Evolutionary conservation across 225 moss, liverwort and hornwort species (phyloP).

Genomic region (Rhytidiadelphus loreus): DNA sequence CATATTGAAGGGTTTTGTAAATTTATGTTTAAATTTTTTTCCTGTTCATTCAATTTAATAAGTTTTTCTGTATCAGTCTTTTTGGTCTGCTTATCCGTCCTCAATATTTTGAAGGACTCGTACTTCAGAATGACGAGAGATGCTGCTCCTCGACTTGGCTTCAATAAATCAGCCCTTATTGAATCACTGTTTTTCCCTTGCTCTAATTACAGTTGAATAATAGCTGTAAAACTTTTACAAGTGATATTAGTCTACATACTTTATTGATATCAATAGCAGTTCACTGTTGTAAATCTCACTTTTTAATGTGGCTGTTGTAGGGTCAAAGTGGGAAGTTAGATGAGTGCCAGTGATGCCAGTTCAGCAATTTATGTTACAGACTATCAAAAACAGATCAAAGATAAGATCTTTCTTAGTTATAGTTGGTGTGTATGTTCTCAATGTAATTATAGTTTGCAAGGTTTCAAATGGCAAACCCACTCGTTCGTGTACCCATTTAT

Average conservation of each 20-base stretch:
- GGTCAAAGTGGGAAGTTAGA: constrained; percentile 89
- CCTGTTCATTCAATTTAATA: background rate
- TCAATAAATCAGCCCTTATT: constrained; percentile 73
- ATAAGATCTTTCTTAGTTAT: constrained; percentile 27
- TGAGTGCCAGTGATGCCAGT: constrained; percentile 81
- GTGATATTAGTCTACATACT: background rate
- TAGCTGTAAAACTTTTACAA: background rate
- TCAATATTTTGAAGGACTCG: constrained; percentile 48
- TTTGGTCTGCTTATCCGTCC: background rate
- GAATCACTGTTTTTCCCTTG: constrained; percentile 74
- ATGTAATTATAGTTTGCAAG: background rate
- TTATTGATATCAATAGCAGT: background rate
- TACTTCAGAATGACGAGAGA: constrained; percentile 96
- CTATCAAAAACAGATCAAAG: constrained; percentile 61
- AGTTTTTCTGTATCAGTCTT: background rate
- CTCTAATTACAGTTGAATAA: constrained; percentile 58
- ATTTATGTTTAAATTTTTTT: background rate
- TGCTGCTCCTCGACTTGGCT: constrained; percentile 78
- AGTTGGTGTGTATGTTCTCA: background rate
- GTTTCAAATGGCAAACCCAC: background rate
- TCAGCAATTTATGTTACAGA: constrained; percentile 94
- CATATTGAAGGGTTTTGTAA: background rate
- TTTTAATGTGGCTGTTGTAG: constrained; percentile 18
- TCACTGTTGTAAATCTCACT: background rate
- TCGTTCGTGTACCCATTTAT: background rate